These are phyloP conservation scores for Lachnellula subtilissima DNA, from an alignment of 2,329 filamentous ascomycete genomes.

Conservation along the genomic window DNA sequence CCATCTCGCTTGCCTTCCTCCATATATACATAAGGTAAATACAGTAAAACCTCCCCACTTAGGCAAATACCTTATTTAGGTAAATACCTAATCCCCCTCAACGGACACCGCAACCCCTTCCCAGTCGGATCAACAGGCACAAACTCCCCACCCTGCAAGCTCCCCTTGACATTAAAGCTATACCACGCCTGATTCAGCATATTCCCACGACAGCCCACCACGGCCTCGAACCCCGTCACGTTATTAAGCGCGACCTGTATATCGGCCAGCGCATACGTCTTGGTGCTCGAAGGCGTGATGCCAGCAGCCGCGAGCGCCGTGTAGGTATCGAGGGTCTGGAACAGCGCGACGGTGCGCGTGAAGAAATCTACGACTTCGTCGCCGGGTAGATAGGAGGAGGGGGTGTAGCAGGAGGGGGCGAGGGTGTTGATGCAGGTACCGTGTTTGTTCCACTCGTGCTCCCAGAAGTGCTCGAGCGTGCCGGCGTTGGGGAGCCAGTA, in stretches of 20 bases:
- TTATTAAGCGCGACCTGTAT: conserved; percentile 39
- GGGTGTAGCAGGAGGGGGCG: conserved; percentile 58
- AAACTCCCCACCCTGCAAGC: conserved; percentile 8
- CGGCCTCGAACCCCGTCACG: conserved; percentile 41
- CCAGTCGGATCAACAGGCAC: conserved; percentile 7
- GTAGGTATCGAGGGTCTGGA: conserved; percentile 52
- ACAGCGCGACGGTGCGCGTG: conserved; percentile 57
- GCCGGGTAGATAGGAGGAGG: conserved; percentile 44
- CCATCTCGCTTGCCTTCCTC: too few species aligned
- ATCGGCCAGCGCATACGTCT: conserved; percentile 38
- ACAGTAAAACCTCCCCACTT: not conserved
- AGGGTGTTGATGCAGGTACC: conserved; percentile 69
- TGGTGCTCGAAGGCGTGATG: conserved; percentile 43
- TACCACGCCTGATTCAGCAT: conserved; percentile 49
- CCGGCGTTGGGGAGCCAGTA: conserved; percentile 68
- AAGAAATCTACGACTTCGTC: conserved; percentile 68
- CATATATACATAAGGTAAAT: not conserved
- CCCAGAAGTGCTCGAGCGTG: conserved; percentile 58
- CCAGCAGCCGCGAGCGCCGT: conserved; percentile 44
- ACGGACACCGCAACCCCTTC: conserved; percentile 1
- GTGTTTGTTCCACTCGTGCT: conserved; percentile 72
- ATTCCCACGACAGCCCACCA: conserved; percentile 41
- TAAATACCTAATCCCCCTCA: conserved; percentile 4
- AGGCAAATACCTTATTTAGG: not conserved
- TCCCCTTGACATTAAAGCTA: conserved; percentile 8